These are phyloP conservation scores for Dendrostoma leiphaemia DNA, from an alignment of 2,329 filamentous ascomycete genomes.

Conservation along the genomic window DNA sequence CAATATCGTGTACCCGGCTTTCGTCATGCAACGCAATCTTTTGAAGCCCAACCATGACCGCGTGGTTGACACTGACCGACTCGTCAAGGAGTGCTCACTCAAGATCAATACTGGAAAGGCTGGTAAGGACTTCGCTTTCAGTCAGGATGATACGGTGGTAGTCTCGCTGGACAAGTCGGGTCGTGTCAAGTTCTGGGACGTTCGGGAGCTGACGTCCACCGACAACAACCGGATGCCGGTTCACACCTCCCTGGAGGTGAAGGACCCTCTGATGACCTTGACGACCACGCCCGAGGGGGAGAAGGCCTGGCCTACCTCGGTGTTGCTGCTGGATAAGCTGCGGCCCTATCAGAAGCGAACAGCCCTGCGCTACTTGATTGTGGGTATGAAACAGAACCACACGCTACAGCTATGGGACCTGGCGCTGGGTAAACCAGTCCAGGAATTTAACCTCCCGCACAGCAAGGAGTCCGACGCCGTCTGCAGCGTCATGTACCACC, in stretches of 20 bases:
- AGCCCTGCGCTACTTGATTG: constrained; percentile 90
- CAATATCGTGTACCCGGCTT: constrained; percentile 75
- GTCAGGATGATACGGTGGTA: constrained; percentile 91
- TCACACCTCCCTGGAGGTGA: constrained; percentile 69
- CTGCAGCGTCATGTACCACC: constrained; percentile 94
- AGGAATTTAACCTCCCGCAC: constrained; percentile 95
- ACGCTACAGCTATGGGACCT: constrained; percentile 98
- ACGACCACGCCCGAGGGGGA: constrained; percentile 83
- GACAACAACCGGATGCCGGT: constrained; percentile 53
- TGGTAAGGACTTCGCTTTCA: constrained; percentile 97
- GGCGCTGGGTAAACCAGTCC: constrained; percentile 88
- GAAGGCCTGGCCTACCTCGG: constrained; percentile 95
- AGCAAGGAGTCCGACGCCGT: constrained; percentile 97
- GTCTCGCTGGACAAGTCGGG: constrained; percentile 97
- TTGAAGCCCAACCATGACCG: constrained; percentile 64
- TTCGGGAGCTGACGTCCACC: constrained; percentile 68
- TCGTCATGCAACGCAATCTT: constrained; percentile 60
- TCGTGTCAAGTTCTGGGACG: constrained; percentile 97
- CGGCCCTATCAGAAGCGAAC: constrained; percentile 88
- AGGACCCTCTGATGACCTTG: constrained; percentile 81
- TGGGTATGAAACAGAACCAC: constrained; percentile 99
- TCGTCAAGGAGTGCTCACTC: constrained; percentile 80
- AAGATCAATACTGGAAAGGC: constrained; percentile 98
- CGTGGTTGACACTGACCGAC: constrained; percentile 81
- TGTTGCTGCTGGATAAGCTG: constrained; percentile 93